Conservation (phyloP, 2,329 filamentous ascomycete species). For the Cladosporium sp. region DNA sequence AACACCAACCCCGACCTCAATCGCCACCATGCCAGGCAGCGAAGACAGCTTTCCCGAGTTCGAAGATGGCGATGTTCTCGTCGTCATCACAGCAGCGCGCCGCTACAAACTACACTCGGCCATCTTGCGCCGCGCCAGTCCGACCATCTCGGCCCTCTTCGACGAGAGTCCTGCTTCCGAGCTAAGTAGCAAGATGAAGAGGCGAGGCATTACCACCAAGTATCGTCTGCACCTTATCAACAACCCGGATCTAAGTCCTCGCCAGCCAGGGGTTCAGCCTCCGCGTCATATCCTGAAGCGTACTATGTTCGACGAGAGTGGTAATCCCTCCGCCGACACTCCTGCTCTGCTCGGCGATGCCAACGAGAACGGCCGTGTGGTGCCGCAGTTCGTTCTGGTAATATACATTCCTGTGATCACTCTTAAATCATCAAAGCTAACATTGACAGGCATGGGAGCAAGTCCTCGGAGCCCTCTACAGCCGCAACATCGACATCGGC, state of each 20-base stretch:
- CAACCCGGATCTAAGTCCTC: constrained; percentile 23
- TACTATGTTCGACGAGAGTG: constrained; percentile 27
- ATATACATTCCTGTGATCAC: neutral
- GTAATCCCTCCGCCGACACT: constrained; percentile 20
- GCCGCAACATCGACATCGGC: constrained; percentile 44
- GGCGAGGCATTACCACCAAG: constrained; percentile 27
- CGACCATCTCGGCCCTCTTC: constrained; percentile 29
- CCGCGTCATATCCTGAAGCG: constrained; percentile 19
- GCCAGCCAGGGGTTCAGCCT: neutral
- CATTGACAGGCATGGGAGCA: constrained; percentile 42
- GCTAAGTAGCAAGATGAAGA: constrained; percentile 36
- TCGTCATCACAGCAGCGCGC: constrained; percentile 41
- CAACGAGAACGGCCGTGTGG: constrained; percentile 28
- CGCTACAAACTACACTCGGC: constrained; percentile 44
- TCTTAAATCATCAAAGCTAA: neutral
- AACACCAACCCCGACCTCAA: neutral
- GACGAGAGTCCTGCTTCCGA: constrained; percentile 30
- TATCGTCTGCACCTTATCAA: constrained; percentile 31
- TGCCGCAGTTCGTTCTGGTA: constrained; percentile 25
- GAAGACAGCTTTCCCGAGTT: constrained; percentile 40
- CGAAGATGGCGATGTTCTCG: constrained; percentile 43
- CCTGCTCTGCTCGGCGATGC: constrained; percentile 25
- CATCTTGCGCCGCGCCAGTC: constrained; percentile 36
- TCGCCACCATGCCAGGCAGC: constrained; percentile 7
- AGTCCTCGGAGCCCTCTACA: constrained; percentile 52